phyloP scores from a whole-genome alignment of 2,329 filamentous ascomycete genomes.

The Elsinoe arachidis region DNA sequence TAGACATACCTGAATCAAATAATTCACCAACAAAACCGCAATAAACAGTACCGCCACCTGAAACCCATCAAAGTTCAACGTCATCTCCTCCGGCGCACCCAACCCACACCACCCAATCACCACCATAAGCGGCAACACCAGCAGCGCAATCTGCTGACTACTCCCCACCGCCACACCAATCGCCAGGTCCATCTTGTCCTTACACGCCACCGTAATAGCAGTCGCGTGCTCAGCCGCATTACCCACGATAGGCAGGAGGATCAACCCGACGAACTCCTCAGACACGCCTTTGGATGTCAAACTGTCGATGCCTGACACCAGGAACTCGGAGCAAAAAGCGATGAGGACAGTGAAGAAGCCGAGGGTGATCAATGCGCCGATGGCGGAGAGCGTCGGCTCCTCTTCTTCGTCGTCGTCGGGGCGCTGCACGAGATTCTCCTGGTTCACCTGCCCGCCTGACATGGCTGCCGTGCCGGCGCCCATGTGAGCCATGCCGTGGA shows the following conservation, averaged over 20 bases:
- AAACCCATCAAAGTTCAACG: conserved; percentile 78
- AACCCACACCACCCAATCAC: conserved; percentile 54
- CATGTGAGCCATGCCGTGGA: conserved; percentile 44
- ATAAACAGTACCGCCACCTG: conserved; percentile 63
- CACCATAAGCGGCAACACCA: conserved; percentile 53
- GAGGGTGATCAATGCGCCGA: conserved; percentile 64
- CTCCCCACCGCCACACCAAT: conserved; percentile 59
- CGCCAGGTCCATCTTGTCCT: conserved; percentile 61
- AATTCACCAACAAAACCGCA: conserved; percentile 49
- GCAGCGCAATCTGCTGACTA: conserved; percentile 56
- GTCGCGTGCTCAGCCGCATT: conserved; percentile 56
- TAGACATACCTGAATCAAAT: conserved; percentile 53
- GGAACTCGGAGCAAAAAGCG: conserved; percentile 63
- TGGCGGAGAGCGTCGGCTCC: conserved; percentile 62
- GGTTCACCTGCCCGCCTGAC: conserved; percentile 42
- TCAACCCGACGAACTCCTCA: conserved; percentile 54
- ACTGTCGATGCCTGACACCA: conserved; percentile 52
- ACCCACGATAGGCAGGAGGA: conserved; percentile 56
- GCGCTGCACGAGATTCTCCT: conserved; percentile 37
- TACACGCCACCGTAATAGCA: conserved; percentile 51
- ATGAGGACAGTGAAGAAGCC: conserved; percentile 67
- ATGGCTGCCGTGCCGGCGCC: conserved; percentile 44
- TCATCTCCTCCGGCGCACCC: conserved; percentile 47
- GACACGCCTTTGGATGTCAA: conserved; percentile 45
- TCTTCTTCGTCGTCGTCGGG: conserved; percentile 58